Conservation (phyloP, 2,329 filamentous ascomycete species). For the Chalaropsis thielavioides region DNA sequence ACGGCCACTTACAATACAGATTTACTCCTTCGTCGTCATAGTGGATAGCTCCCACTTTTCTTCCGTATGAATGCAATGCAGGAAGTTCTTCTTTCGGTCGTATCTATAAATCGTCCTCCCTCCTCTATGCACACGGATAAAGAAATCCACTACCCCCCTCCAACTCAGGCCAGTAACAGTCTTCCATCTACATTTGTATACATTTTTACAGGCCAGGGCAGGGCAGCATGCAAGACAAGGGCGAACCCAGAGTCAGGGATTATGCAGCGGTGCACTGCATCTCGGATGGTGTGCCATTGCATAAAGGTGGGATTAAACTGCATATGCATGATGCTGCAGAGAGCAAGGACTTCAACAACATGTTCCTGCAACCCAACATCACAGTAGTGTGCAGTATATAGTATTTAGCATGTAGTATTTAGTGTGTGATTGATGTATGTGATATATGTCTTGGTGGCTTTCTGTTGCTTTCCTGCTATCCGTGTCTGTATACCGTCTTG, state of each 20-base stretch:
- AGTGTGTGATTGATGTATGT: too few relatives aligned
- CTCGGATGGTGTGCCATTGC: neutral
- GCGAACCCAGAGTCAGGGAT: neutral
- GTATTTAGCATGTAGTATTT: neutral
- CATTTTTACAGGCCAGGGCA: neutral
- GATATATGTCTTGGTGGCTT: neutral
- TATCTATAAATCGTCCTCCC: neutral
- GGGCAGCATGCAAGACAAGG: constrained; percentile 1
- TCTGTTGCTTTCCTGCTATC: neutral
- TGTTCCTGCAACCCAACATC: neutral
- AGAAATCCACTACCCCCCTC: neutral
- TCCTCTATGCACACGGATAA: neutral
- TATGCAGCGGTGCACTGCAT: neutral
- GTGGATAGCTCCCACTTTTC: neutral
- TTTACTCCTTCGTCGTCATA: neutral
- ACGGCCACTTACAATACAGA: neutral
- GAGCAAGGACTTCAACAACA: too few relatives aligned
- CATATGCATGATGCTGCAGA: neutral
- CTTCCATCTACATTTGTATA: neutral
- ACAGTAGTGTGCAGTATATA: neutral
- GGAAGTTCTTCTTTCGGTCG: neutral
- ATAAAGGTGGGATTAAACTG: neutral
- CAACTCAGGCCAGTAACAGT: neutral
- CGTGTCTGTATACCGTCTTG: neutral
- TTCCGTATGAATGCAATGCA: neutral